A percentile compares a stretch with the other conserved stretches of the same genome.
These are phyloP conservation scores for Gymnopus androsaceus DNA, from an alignment of 1,284 basidiomycete species.

Conservation along the genomic window DNA sequence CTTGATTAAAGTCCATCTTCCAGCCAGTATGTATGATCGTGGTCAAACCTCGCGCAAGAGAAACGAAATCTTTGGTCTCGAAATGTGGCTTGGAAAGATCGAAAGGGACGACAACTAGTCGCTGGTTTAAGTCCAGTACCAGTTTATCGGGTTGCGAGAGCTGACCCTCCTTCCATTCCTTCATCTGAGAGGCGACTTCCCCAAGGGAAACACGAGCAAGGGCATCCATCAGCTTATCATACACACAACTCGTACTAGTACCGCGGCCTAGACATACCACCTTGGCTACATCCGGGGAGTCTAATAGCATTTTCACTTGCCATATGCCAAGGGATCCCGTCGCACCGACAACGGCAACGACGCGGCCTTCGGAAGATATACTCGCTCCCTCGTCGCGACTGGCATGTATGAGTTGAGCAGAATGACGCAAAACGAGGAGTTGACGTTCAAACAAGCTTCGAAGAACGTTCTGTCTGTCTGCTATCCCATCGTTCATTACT, in stretches of 20 bases:
- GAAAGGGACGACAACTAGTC: slow-evolving; percentile 18
- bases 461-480: slow-evolving; percentile 5
- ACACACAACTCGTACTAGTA: slow-evolving; percentile 6
- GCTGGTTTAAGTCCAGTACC: slow-evolving; percentile 13
- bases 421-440: slow-evolving; percentile 4
- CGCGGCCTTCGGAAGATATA: neutral
- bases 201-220: slow-evolving; percentile 12
- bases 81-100: slow-evolving; percentile 16
- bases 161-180: slow-evolving; percentile 9
- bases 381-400: neutral
- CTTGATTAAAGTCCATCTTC: slow-evolving; percentile 23
- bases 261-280: slow-evolving; percentile 19
- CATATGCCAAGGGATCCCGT: slow-evolving; percentile 19
- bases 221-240: slow-evolving; percentile 14
- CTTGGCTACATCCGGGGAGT: slow-evolving; percentile 14
- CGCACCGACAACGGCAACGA: slow-evolving; percentile 19
- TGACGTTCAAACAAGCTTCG: slow-evolving; percentile 11
- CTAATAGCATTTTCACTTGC: slow-evolving; percentile 17
- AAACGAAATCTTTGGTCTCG: slow-evolving; percentile 12
- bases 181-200: slow-evolving; percentile 3
- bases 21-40: slow-evolving; percentile 20
- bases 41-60: slow-evolving; percentile 14
- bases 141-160: slow-evolving; percentile 3
- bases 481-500: neutral
- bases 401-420: slow-evolving; percentile 7